Conservation (phyloP, 495 filamentous ascomycete genomes). For the Thermothielavioides terrestris region DNA sequence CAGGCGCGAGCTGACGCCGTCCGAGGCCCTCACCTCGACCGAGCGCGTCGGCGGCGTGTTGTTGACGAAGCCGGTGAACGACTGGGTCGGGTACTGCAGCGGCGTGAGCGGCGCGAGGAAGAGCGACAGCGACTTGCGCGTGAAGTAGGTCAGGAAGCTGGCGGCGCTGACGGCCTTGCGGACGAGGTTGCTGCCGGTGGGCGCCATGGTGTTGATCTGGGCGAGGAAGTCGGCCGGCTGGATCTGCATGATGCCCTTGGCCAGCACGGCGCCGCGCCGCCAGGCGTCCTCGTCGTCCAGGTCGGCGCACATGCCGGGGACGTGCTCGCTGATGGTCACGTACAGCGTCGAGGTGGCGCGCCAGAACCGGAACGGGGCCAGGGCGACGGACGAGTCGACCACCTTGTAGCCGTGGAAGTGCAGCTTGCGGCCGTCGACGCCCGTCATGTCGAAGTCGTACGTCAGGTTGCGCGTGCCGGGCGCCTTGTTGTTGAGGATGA, state of each 20-base stretch:
- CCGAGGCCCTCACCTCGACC: conserved; percentile 35
- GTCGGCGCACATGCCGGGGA: conserved; percentile 22
- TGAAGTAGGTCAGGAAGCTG: conserved; percentile 51
- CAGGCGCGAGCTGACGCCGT: conserved; percentile 46
- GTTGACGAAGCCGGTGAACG: conserved; percentile 41
- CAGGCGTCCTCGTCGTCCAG: conserved; percentile 31
- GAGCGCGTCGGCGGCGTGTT: conserved; percentile 34
- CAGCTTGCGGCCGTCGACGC: conserved; percentile 41
- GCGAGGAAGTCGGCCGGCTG: conserved; percentile 45
- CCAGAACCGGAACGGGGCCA: conserved; percentile 49
- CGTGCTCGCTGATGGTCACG: conserved; percentile 40
- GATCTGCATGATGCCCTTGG: conserved; percentile 53
- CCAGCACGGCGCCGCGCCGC: conserved; percentile 37
- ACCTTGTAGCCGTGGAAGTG: conserved; percentile 56
- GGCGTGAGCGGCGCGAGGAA: conserved; percentile 49
- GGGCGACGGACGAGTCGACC: conserved; percentile 49
- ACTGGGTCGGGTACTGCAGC: conserved; percentile 46
- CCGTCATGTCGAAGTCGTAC: conserved; percentile 53
- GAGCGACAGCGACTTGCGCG: conserved; percentile 42
- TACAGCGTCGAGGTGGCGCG: conserved; percentile 56
- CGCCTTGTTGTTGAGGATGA: conserved; percentile 42
- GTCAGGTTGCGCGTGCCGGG: conserved; percentile 51
- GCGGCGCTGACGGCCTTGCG: conserved; percentile 35
- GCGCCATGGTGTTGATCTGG: conserved; percentile 48
- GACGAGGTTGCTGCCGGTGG: conserved; percentile 39